Percentiles rank a stretch among this genome's conserved stretches.
These are phyloP conservation scores for Citrus medica DNA, from an alignment of 345 rosid species.

Conservation along the genomic window DNA sequence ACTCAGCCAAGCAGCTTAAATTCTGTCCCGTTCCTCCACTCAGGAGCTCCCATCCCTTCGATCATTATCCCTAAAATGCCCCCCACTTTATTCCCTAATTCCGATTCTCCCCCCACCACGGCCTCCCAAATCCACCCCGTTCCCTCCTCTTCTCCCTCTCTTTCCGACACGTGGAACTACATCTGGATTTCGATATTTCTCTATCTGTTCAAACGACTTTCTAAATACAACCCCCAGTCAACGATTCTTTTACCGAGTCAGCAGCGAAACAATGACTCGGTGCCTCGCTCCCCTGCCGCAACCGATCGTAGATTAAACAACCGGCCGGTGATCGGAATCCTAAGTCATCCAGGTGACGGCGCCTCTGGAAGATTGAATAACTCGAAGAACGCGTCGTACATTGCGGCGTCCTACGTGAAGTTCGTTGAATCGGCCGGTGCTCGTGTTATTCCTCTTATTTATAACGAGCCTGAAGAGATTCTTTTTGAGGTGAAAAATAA, in stretches of 20 bases:
- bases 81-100: slow-evolving; percentile 26
- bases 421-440: slow-evolving; percentile 92
- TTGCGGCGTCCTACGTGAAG: slow-evolving; percentile 89
- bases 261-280: slow-evolving; percentile 7
- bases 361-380: slow-evolving; percentile 76
- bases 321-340: slow-evolving; percentile 79
- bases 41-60: not conserved
- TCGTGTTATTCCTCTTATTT: slow-evolving; percentile 81
- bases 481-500: slow-evolving; percentile 50
- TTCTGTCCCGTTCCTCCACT: not conserved
- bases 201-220: slow-evolving; percentile 43
- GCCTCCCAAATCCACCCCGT: slow-evolving; percentile 27
- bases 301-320: slow-evolving; percentile 52
- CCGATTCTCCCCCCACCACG: slow-evolving; percentile 20
- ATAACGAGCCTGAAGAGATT: slow-evolving; percentile 58
- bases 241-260: slow-evolving; percentile 50
- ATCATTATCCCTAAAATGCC: slow-evolving; percentile 32
- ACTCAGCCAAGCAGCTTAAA: not conserved
- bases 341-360: slow-evolving; percentile 89
- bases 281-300: slow-evolving; percentile 32
- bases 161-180: slow-evolving; percentile 42
- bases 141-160: slow-evolving; percentile 6
- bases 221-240: slow-evolving; percentile 31
- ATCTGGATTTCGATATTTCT: slow-evolving; percentile 45
- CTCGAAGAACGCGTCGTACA: slow-evolving; percentile 47